These are phyloP conservation scores for Graphilbum fragrans DNA, from an alignment of 2,329 filamentous ascomycete species.

Conservation along the genomic window DNA sequence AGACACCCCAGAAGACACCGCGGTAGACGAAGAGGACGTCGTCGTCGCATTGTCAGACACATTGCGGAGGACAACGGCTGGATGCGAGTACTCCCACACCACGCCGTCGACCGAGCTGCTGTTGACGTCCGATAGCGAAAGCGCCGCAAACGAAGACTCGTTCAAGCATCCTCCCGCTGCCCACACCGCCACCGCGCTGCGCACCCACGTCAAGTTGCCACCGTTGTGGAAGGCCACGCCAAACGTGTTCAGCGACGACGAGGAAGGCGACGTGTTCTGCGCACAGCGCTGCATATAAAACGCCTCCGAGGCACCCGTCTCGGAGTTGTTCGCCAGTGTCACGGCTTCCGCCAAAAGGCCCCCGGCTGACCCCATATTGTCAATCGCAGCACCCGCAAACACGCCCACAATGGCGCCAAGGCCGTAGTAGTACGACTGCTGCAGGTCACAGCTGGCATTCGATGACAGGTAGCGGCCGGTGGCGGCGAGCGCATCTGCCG, in stretches of 20 bases:
- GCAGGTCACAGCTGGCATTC: not conserved
- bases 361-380: not conserved
- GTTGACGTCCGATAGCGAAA: no score
- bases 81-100: no score
- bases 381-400: not conserved
- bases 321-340: not conserved
- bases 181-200: no score
- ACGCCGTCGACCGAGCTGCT: no score
- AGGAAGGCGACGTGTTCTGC: not conserved
- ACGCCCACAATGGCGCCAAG: not conserved
- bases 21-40: no score
- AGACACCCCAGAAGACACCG: no score
- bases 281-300: not conserved
- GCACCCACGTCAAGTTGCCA: no score
- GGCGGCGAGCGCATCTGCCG: not conserved
- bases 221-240: no score
- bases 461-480: not conserved
- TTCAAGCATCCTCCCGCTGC: no score
- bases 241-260: not conserved
- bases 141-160: no score
- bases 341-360: not conserved
- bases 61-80: no score
- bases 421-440: not conserved
- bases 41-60: no score
- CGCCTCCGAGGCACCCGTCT: not conserved